phyloP scores from a whole-genome alignment of 1,284 basidiomycete genomes.

The Ganoderma lingzhi region DNA sequence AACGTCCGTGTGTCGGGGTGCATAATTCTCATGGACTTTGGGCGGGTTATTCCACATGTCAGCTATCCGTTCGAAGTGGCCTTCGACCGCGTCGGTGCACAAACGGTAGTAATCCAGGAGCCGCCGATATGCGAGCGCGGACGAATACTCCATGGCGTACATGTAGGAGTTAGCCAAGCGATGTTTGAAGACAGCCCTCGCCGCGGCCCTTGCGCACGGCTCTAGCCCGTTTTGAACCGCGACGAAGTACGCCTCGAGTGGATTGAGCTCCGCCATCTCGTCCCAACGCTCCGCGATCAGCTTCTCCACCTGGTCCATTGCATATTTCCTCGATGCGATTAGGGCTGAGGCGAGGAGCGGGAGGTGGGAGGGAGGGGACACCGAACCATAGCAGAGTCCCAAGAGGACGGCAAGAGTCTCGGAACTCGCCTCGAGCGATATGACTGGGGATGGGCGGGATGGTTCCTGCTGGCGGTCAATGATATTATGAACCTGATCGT shows the following conservation, averaged over 20 bases:
- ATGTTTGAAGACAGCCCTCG: not conserved
- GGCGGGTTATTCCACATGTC: not conserved
- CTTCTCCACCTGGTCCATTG: not conserved
- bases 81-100: not conserved
- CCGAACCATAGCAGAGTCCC: not conserved
- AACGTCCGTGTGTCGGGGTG: too few species aligned
- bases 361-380: not conserved
- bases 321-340: constrained; percentile 10
- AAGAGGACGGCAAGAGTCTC: constrained; percentile 1
- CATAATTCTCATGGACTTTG: too few species aligned
- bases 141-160: not conserved
- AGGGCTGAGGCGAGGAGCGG: not conserved
- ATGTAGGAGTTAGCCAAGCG: not conserved
- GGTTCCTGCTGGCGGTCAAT: too few species aligned
- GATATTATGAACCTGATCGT: not conserved
- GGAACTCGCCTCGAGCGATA: not conserved
- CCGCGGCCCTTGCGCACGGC: not conserved
- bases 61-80: not conserved
- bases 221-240: not conserved
- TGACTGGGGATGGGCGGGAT: not conserved
- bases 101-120: constrained; percentile 2
- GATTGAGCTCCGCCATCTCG: not conserved
- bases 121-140: constrained; percentile 7
- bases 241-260: not conserved
- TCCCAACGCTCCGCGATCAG: not conserved